Conservation (phyloP, 1,284 basidiomycete species). For the Trichosporon sp. region DNA sequence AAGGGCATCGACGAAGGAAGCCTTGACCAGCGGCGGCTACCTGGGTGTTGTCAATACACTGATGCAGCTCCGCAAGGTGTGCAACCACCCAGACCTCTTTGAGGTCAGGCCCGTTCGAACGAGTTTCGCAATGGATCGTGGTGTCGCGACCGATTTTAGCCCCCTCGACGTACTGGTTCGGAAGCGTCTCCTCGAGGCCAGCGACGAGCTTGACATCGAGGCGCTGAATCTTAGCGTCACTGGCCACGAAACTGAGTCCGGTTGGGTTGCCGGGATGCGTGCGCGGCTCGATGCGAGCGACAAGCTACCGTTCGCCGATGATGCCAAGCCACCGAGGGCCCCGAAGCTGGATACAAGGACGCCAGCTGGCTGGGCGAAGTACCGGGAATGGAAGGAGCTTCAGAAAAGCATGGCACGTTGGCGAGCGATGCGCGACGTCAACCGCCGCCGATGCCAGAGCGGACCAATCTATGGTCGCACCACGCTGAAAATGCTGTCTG, state of each 20-base stretch:
- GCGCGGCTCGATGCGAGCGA: constrained; percentile 63
- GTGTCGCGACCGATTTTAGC: constrained; percentile 76
- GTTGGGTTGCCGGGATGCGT: constrained; percentile 56
- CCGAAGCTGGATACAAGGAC: constrained; percentile 64
- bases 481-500: constrained; percentile 52
- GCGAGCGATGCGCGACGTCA: constrained; percentile 67
- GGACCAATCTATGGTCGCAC: constrained; percentile 64
- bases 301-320: constrained; percentile 58
- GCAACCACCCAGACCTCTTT: constrained; percentile 93
- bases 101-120: constrained; percentile 91
- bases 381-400: constrained; percentile 57
- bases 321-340: constrained; percentile 52
- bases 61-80: constrained; percentile 93
- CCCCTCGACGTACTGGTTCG: constrained; percentile 83
- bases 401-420: constrained; percentile 59
- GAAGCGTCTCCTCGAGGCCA: constrained; percentile 55
- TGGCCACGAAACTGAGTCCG: constrained; percentile 48
- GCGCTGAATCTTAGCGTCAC: constrained; percentile 64
- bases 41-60: constrained; percentile 84
- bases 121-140: constrained; percentile 78
- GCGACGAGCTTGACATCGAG: constrained; percentile 59
- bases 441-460: constrained; percentile 63
- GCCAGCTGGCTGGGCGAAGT: constrained; percentile 63
- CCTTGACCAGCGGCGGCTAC: constrained; percentile 77
- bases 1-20: constrained; percentile 77